These are phyloP conservation scores for Tubosaeta brunneosetosa DNA, from an alignment of 768 basidiomycete genomes.

Conservation along the genomic window DNA sequence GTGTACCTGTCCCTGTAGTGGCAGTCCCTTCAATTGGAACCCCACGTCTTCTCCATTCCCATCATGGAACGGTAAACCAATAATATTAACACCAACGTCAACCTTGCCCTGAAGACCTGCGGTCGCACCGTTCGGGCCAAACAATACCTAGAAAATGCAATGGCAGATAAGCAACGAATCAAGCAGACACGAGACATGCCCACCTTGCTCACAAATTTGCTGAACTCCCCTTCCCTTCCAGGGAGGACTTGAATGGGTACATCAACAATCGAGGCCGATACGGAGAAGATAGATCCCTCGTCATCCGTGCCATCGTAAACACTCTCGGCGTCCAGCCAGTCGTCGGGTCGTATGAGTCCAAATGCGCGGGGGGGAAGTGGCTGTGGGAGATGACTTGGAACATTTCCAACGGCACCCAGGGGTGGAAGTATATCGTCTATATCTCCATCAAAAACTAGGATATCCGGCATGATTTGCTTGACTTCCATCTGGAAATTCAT, in stretches of 20 bases:
- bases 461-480: conserved; percentile 65
- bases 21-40: conserved; percentile 59
- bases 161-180: conserved; percentile 1
- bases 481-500: conserved; percentile 65
- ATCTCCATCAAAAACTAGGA: conserved; percentile 73
- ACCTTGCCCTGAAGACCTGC: conserved; percentile 66
- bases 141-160: conserved; percentile 51
- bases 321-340: conserved; percentile 55
- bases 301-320: conserved; percentile 40
- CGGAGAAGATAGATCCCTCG: conserved; percentile 51
- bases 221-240: conserved; percentile 71
- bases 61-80: conserved; percentile 53
- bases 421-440: conserved; percentile 34
- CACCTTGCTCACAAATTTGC: conserved; percentile 75
- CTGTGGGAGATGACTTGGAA: conserved; percentile 49
- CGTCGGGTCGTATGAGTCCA: conserved; percentile 65
- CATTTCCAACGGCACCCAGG: conserved; percentile 19
- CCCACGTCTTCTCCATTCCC: conserved; percentile 36
- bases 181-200: neutral
- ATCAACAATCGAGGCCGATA: conserved; percentile 64
- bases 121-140: conserved; percentile 56
- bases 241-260: conserved; percentile 76
- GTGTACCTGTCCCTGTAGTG: conserved; percentile 61
- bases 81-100: conserved; percentile 53
- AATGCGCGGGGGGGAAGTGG: conserved; percentile 73